These are phyloP conservation scores for Oidiodendron maius DNA, from an alignment of 495 filamentous ascomycete genomes.

Conservation along the genomic window DNA sequence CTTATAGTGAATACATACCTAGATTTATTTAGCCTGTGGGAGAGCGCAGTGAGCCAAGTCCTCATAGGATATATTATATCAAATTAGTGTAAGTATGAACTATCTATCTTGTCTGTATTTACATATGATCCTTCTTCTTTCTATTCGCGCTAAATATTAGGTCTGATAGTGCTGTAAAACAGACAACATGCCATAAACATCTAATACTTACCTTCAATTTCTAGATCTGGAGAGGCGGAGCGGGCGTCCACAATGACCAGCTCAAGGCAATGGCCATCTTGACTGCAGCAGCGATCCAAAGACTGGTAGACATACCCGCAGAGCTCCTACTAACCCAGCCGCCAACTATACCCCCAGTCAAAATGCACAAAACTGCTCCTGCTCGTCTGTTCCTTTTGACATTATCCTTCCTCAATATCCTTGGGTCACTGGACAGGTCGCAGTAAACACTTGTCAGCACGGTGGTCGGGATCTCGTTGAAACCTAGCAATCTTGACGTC, in stretches of 20 bases:
- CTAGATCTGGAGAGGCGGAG: background rate
- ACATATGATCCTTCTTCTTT: background rate
- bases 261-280: slow-evolving; percentile 36
- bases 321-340: slow-evolving; percentile 55
- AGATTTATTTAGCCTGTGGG: background rate
- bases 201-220: background rate
- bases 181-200: background rate
- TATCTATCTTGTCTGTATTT: background rate
- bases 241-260: slow-evolving; percentile 20
- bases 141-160: background rate
- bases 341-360: slow-evolving; percentile 56
- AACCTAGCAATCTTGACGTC: slow-evolving; percentile 54
- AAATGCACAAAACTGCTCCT: slow-evolving; percentile 47
- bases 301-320: slow-evolving; percentile 45
- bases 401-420: slow-evolving; percentile 43
- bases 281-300: slow-evolving; percentile 55
- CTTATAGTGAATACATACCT: background rate
- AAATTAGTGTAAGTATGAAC: background rate
- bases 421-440: slow-evolving; percentile 58
- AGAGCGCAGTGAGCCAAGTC: background rate
- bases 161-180: background rate
- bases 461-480: slow-evolving; percentile 65
- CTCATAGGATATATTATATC: background rate
- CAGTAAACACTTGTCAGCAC: slow-evolving; percentile 69
- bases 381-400: slow-evolving; percentile 59